A percentile compares a stretch with the other conserved stretches of the same genome.
phyloP scores from a whole-genome alignment of 2,329 filamentous ascomycete species.

The Trichoderma lentiforme region DNA sequence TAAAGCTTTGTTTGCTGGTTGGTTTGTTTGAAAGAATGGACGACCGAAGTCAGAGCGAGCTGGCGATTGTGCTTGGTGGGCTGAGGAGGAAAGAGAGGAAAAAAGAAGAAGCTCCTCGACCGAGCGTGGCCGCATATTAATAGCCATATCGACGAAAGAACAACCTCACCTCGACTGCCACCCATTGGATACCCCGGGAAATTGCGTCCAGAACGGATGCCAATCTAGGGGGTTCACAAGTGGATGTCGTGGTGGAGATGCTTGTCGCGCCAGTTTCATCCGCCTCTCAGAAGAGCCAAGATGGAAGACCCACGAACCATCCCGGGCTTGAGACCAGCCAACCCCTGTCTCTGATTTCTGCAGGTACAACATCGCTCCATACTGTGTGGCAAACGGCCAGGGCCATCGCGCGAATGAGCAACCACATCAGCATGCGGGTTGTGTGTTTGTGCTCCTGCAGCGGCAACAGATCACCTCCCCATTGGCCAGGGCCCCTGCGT shows the following conservation, averaged over 20 bases:
- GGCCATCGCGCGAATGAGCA: background rate
- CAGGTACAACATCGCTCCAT: slow-evolving; percentile 17
- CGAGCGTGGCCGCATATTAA: slow-evolving; percentile 47
- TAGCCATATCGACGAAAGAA: slow-evolving; percentile 27
- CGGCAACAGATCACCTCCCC: slow-evolving; percentile 8
- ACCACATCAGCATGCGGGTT: background rate
- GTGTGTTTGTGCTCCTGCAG: slow-evolving; percentile 10
- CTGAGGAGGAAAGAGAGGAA: slow-evolving; percentile 37
- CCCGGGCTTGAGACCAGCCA: background rate
- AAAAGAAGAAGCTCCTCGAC: slow-evolving; percentile 14
- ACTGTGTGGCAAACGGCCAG: slow-evolving; percentile 13
- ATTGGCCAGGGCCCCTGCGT: slow-evolving; percentile 3
- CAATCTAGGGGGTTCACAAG: slow-evolving; percentile 17
- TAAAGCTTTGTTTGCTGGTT: slow-evolving; percentile 31
- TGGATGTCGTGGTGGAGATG: slow-evolving; percentile 15
- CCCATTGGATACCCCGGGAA: slow-evolving; percentile 23
- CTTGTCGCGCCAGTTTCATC: slow-evolving; percentile 18
- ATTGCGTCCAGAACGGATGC: slow-evolving; percentile 21
- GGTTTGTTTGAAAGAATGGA: slow-evolving; percentile 49
- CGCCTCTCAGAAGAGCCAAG: slow-evolving; percentile 6
- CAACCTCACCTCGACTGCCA: slow-evolving; percentile 16
- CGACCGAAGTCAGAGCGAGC: slow-evolving; percentile 53
- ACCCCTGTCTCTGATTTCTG: slow-evolving; percentile 1
- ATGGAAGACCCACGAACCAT: slow-evolving; percentile 4
- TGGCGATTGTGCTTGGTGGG: slow-evolving; percentile 41